Evolutionary conservation across 495 filamentous ascomycete species (phyloP), one percentile per base, ranked within the genome.

Genomic region (Symbiotaphrina buchneri): DNA sequence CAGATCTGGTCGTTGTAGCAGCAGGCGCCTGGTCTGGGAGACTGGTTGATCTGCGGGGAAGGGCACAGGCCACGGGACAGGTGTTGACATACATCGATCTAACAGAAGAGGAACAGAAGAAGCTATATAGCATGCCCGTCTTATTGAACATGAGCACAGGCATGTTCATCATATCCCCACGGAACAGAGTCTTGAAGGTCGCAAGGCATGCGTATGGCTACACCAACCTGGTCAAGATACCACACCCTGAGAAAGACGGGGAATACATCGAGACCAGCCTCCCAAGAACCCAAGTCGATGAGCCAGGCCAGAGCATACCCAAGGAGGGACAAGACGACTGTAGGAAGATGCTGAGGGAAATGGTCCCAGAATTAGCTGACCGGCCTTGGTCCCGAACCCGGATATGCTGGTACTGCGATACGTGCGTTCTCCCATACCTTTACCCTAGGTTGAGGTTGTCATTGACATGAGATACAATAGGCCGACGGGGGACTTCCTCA

Each of bases 391-490:
- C 51, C 21, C 47, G 54, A 10, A 80, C 71, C n/a, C 57, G 79
- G 11, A 52, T 94, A 25, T 97, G 84, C 47, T 91, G 79, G 79
- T 92, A 94, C 39, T 70, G 63, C 5, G 83, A 91, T 55, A 90
- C 80, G 48, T 58, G 46, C 41, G 54, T 13, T 8, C 48, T 25
- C 14, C 3, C 10, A 22, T 21, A 5, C 14, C 28, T 28, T 26
- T 19, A 21, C 35, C 24, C n/a, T n/a, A n/a, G n/a, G n/a, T n/a
- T n/a, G n/a, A n/a, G n/a, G n/a, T n/a, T n/a, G n/a, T 10, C n/a
- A n/a, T n/a, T n/a, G n/a, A n/a, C n/a, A n/a, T n/a, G n/a, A n/a
- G n/a, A n/a, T n/a, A n/a, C n/a, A n/a, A n/a, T n/a, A n/a, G n/a
- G n/a, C 61, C 76, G 5, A 68, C 61, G 10, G 78, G 67, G 4